phyloP scores from a whole-genome alignment of 345 rosid species.

The Moricandia arvensis region DNA sequence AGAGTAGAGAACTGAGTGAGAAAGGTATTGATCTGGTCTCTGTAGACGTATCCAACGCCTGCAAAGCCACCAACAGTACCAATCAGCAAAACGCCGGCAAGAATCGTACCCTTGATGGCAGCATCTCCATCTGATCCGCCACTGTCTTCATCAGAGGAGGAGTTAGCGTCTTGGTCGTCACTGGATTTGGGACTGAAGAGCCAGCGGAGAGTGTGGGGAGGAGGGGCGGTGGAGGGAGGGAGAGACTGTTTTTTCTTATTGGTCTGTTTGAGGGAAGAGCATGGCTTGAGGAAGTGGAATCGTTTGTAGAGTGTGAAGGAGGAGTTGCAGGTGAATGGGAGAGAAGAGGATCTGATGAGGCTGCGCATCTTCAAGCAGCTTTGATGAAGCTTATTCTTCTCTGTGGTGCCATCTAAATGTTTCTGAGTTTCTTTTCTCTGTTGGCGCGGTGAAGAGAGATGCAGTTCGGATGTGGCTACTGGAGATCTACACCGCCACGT shows the following conservation, averaged over 20 bases:
- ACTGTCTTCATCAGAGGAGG: neutral
- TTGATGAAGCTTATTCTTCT: neutral
- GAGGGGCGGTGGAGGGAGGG: slow-evolving; percentile 42
- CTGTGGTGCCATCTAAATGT: slow-evolving; percentile 24
- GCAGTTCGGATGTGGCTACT: slow-evolving; percentile 26
- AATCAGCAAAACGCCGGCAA: slow-evolving; percentile 79
- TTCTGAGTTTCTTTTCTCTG: neutral
- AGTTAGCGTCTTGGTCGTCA: slow-evolving; percentile 29
- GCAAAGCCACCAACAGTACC: slow-evolving; percentile 89
- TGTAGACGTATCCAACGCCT: slow-evolving; percentile 68
- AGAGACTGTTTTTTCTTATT: slow-evolving; percentile 62
- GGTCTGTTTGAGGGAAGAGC: slow-evolving; percentile 69
- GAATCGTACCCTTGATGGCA: slow-evolving; percentile 72
- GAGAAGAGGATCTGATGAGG: slow-evolving; percentile 34
- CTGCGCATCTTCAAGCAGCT: slow-evolving; percentile 35
- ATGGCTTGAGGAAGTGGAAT: slow-evolving; percentile 66
- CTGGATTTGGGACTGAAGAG: slow-evolving; percentile 58
- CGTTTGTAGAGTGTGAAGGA: slow-evolving; percentile 64
- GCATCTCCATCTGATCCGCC: slow-evolving; percentile 51
- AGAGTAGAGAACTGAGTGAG: slow-evolving; percentile 75
- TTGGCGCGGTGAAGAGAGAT: slow-evolving; percentile 25
- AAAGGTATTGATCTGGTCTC: slow-evolving; percentile 76
- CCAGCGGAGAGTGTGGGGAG: slow-evolving; percentile 69
- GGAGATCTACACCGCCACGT: slow-evolving; percentile 37
- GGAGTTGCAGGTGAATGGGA: slow-evolving; percentile 37